These are phyloP conservation scores for Dryas alaskensis DNA, from an alignment of 306 rosid genomes.

Conservation along the genomic window DNA sequence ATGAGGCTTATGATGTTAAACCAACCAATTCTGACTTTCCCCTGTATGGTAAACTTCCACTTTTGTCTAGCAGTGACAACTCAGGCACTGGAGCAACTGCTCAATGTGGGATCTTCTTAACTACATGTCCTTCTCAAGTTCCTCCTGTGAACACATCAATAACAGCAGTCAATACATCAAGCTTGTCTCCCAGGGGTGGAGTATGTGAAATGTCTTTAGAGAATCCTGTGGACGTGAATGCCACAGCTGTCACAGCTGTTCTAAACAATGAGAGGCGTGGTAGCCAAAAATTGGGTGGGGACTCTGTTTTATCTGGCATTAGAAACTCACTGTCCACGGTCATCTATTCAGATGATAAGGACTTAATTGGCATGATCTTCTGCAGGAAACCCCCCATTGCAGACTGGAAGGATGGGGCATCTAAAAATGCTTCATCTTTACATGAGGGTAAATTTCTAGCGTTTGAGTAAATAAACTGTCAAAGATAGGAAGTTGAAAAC, in stretches of 20 bases:
- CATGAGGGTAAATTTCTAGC: constrained; percentile 13
- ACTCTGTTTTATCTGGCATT: constrained; percentile 31
- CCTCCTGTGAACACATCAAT: not conserved
- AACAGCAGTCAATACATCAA: not conserved
- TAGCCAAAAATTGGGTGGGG: constrained; percentile 28
- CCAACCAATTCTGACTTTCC: constrained; percentile 31
- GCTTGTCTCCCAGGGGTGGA: constrained; percentile 22
- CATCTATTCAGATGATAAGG: constrained; percentile 28
- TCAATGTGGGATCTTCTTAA: constrained; percentile 9
- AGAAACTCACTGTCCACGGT: constrained; percentile 25
- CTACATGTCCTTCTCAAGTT: constrained; percentile 30
- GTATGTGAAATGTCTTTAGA: constrained; percentile 28
- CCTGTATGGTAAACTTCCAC: constrained; percentile 32
- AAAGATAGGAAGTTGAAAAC: not conserved
- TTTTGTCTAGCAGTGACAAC: constrained; percentile 32
- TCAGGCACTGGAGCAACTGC: not conserved
- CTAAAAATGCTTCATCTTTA: constrained; percentile 26
- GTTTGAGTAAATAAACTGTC: not conserved
- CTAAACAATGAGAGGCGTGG: constrained; percentile 30
- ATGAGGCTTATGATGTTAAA: constrained; percentile 30
- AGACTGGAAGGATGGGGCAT: constrained; percentile 30
- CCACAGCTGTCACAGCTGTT: constrained; percentile 12
- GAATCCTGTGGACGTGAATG: constrained; percentile 23
- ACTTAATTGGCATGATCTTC: constrained; percentile 42
- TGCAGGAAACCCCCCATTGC: constrained; percentile 37